These are phyloP conservation scores for Thelephora terrestris DNA, from an alignment of 1,284 basidiomycete genomes.

Conservation along the genomic window DNA sequence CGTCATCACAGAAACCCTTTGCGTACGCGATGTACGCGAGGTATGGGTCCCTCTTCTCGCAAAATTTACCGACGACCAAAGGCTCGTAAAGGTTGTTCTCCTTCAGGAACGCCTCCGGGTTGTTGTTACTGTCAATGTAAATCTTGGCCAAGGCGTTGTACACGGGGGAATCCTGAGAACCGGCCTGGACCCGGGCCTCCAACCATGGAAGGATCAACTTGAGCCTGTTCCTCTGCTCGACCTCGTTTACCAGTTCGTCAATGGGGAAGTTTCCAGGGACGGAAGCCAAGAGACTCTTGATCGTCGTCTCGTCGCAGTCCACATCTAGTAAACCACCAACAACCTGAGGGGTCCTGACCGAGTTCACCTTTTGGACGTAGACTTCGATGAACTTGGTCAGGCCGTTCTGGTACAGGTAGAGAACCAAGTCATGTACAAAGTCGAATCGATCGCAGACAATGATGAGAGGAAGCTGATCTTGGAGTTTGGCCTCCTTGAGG, in stretches of 20 bases:
- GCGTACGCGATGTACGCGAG: slow-evolving; percentile 99
- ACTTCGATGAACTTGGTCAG: slow-evolving; percentile 98
- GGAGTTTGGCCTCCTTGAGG: slow-evolving; percentile 95
- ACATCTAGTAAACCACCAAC: slow-evolving; percentile 96
- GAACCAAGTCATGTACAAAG: slow-evolving; percentile 98
- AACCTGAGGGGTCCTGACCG: slow-evolving; percentile 96
- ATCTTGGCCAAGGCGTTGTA: slow-evolving; percentile 99
- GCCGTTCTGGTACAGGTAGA: slow-evolving; percentile 98
- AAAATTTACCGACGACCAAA: slow-evolving; percentile 96
- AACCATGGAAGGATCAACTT: slow-evolving; percentile 98
- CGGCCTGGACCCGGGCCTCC: slow-evolving; percentile 85
- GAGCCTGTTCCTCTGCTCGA: slow-evolving; percentile 91
- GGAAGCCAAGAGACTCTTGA: slow-evolving; percentile 89
- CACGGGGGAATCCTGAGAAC: slow-evolving; percentile 86
- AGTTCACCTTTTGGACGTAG: slow-evolving; percentile 98
- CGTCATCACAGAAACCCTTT: slow-evolving; percentile 98
- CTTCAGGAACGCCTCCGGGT: slow-evolving; percentile 95
- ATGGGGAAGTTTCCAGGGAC: slow-evolving; percentile 98
- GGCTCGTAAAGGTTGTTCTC: slow-evolving; percentile 99
- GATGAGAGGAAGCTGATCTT: slow-evolving; percentile 97
- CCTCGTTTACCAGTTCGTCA: slow-evolving; percentile 95
- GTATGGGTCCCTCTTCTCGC: slow-evolving; percentile 97
- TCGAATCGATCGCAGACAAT: slow-evolving; percentile 99
- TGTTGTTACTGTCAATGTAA: slow-evolving; percentile 97
- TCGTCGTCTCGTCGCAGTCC: slow-evolving; percentile 94